Percentiles rank a stretch among this genome's conserved stretches.
Evolutionary conservation across 805 yeast species (phyloP).

Genomic region (Blastobotrys parvus): DNA sequence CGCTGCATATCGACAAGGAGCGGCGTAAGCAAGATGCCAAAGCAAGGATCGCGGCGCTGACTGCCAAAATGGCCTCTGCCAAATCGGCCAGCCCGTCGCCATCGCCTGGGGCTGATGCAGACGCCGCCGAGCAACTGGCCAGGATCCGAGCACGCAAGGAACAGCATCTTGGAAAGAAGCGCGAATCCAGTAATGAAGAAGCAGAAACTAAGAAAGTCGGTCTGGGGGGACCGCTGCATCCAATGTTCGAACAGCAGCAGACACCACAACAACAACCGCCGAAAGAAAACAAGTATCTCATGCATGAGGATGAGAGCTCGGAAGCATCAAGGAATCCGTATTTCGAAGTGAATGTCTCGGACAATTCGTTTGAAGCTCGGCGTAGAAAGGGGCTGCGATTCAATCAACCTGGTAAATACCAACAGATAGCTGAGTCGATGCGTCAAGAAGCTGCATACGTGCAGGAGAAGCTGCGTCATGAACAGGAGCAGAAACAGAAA

Average conservation of each 20-base stretch:
- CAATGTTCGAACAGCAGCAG: not conserved
- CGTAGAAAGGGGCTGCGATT: constrained; percentile 38
- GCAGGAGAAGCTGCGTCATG: constrained; percentile 28
- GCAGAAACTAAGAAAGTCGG: not conserved
- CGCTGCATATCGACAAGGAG: not conserved
- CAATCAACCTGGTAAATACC: constrained; percentile 56
- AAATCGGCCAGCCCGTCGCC: not conserved
- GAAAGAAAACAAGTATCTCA: not conserved
- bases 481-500: constrained; percentile 23
- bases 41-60: constrained; percentile 1
- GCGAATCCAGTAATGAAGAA: not conserved
- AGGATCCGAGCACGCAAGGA: not conserved
- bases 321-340: not conserved
- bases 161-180: not conserved
- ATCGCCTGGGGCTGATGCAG: not conserved
- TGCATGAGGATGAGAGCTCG: not conserved
- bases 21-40: constrained; percentile 1
- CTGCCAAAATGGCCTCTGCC: not conserved
- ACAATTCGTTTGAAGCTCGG: constrained; percentile 30
- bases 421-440: constrained; percentile 44
- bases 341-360: constrained; percentile 6
- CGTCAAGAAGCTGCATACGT: constrained; percentile 34
- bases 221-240: not conserved
- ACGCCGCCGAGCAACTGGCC: not conserved
- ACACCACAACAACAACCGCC: constrained; percentile 2